Base-by-base conservation (phyloP, 75 land plant genomes). In the Picea sitchensis region DNA sequence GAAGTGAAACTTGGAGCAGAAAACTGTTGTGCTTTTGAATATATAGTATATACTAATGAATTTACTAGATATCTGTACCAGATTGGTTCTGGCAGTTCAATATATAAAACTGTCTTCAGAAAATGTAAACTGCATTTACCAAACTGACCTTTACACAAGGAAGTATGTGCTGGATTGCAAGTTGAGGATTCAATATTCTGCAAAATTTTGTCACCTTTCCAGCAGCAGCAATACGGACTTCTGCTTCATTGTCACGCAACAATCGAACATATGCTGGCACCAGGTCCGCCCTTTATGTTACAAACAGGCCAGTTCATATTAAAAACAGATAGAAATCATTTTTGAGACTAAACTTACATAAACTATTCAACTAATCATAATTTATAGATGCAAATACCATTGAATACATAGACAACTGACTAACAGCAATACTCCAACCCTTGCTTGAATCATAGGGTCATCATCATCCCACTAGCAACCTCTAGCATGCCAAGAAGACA, bases 191-290 rank as follows among this genome's bases (percentile, higher is more conserved):
- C 79, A 96, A 83, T 56, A 96, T 94, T 58, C 87, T 87, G 78
- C 99, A 96, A 73, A 96, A 94, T 82, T 96, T 96, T 36, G 97
- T 96, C 15, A 94, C 99, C 89, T 96, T 96, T 67, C 99, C 98
- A 34, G 97, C 95, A 73, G 99, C 97, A 64, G 99, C 99, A 60
- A 94, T 96, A 11, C 99, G 93, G 20, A 96, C 99, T 83, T 96
- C 97, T 76, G 99, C 99, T 74, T 96, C 99, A 83, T 96, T 96
- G 80, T 96, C 99, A 34, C 99, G 99, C 75, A 96, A 85, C 76
- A 96, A 81, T 20, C 99, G 92, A 38, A 94, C 99, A 86, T 84
- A 87, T 71, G 89, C 91, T 17, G 89, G 84, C 23, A 84, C 84
- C 30, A 89, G 72, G 26, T 89, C 91, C 60, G 80, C 69, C 68